Evolutionary conservation across 441 rosid species (phyloP).

Genomic region (Erodium trifolium): DNA sequence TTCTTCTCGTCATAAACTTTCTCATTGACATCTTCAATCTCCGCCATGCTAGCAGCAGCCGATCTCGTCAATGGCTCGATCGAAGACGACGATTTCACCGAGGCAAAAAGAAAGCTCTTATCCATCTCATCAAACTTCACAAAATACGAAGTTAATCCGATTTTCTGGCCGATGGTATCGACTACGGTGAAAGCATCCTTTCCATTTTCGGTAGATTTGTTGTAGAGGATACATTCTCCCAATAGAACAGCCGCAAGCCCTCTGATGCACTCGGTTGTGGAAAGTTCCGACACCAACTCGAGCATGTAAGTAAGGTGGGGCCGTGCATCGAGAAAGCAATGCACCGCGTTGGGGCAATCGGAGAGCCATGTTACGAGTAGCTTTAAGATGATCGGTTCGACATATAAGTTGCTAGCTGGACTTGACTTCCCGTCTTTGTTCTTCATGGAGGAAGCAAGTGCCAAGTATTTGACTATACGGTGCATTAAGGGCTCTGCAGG

Average conservation of each 20-base stretch:
- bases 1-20: constrained; percentile 41
- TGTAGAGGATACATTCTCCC: constrained; percentile 79
- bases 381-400: constrained; percentile 76
- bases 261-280: constrained; percentile 56
- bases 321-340: constrained; percentile 81
- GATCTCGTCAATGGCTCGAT: constrained; percentile 67
- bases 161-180: constrained; percentile 80
- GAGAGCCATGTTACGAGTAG: constrained; percentile 84
- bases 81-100: constrained; percentile 40
- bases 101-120: constrained; percentile 59
- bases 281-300: constrained; percentile 62
- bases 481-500: constrained; percentile 81
- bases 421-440: constrained; percentile 61
- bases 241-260: constrained; percentile 81
- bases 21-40: constrained; percentile 60
- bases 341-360: constrained; percentile 73
- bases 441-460: constrained; percentile 73
- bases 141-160: constrained; percentile 76
- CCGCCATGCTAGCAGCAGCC: constrained; percentile 71
- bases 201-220: constrained; percentile 62
- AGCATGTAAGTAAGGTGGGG: constrained; percentile 78
- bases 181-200: constrained; percentile 71
- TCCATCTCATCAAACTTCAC: constrained; percentile 84
- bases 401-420: constrained; percentile 33
- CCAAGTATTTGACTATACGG: constrained; percentile 82